These are phyloP conservation scores for Mycena maculata DNA, from an alignment of 768 basidiomycete genomes.

Conservation along the genomic window DNA sequence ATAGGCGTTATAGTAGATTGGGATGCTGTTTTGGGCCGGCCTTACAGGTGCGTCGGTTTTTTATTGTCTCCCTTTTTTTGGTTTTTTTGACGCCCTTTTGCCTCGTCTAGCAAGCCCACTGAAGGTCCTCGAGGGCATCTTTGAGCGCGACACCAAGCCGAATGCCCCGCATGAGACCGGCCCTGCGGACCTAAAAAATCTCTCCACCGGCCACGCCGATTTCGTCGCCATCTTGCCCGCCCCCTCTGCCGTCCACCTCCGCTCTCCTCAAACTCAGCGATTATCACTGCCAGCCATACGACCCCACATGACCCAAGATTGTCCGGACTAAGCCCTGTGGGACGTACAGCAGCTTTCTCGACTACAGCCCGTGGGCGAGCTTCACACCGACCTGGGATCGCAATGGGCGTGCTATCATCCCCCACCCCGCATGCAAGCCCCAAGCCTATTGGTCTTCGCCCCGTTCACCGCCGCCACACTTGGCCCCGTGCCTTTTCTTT, in stretches of 20 bases:
- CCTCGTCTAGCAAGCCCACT: too few relatives aligned
- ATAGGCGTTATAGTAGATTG: too few relatives aligned
- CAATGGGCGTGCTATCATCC: slow-evolving; percentile 77
- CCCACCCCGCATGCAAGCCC: too few relatives aligned
- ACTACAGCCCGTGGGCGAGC: slow-evolving; percentile 80
- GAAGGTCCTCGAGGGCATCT: too few relatives aligned
- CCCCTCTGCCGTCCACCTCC: slow-evolving; percentile 52
- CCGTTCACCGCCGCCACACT: too few relatives aligned
- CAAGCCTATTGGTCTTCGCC: too few relatives aligned
- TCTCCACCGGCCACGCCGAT: slow-evolving; percentile 77
- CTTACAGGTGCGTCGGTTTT: too few relatives aligned
- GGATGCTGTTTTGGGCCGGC: too few relatives aligned
- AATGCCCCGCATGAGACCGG: slow-evolving; percentile 45
- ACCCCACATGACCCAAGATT: slow-evolving; percentile 53
- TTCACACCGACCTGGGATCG: slow-evolving; percentile 87
- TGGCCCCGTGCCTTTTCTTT: too few relatives aligned
- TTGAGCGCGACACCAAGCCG: too few relatives aligned
- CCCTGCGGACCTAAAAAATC: slow-evolving; percentile 56
- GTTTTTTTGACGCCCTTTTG: too few relatives aligned
- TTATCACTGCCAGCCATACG: slow-evolving; percentile 58
- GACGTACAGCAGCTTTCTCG: slow-evolving; percentile 75
- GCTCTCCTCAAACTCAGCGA: slow-evolving; percentile 33
- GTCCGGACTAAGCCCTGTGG: slow-evolving; percentile 58
- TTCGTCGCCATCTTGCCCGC: slow-evolving; percentile 80
- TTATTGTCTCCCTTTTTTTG: too few relatives aligned